These are phyloP conservation scores for Cladosporium austrohemisphaericum DNA, from an alignment of 2,329 filamentous ascomycete species.

Conservation along the genomic window DNA sequence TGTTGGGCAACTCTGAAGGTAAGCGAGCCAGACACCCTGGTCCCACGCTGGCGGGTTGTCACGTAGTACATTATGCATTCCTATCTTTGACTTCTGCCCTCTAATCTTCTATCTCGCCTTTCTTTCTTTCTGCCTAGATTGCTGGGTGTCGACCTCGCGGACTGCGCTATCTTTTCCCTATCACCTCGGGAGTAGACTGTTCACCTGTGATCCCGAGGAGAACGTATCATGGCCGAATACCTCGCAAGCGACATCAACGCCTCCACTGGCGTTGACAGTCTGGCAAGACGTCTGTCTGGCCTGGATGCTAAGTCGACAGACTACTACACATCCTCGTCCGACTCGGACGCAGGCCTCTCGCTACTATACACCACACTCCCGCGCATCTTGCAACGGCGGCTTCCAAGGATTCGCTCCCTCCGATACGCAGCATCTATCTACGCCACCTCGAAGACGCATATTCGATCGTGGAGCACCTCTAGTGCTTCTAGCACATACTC, in stretches of 20 bases:
- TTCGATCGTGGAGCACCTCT: neutral
- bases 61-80: no score
- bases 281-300: neutral
- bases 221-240: neutral
- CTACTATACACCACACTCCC: constrained; percentile 14
- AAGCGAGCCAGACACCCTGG: constrained; percentile 4
- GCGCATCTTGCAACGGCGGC: neutral
- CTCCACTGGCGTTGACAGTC: neutral
- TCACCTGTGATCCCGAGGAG: no score
- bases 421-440: constrained; percentile 7
- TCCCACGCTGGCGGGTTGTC: no score
- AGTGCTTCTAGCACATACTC: neutral
- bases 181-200: no score
- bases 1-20: constrained; percentile 6
- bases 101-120: neutral
- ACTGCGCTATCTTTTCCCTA: no score
- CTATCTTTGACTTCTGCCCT: neutral
- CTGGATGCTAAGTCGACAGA: neutral
- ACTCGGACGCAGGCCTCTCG: neutral
- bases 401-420: constrained; percentile 8
- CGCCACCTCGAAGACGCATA: neutral
- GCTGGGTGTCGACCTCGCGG: no score
- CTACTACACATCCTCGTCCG: neutral
- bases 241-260: neutral
- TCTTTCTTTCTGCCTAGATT: neutral